These are phyloP conservation scores for Stevia rebaudiana DNA, from an alignment of 140 eudicot species.

Conservation along the genomic window DNA sequence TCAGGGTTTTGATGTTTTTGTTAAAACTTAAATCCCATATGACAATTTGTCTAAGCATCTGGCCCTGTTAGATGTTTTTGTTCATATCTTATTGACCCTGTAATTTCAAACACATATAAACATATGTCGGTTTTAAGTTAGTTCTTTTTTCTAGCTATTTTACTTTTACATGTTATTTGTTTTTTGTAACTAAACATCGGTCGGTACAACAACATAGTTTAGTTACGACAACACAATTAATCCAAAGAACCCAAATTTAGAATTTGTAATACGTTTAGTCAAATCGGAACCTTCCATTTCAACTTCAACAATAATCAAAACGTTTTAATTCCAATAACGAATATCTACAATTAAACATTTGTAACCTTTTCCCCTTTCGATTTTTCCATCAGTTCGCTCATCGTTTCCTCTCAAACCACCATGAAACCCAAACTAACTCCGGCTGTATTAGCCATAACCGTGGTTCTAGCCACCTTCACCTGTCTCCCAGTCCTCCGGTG, in stretches of 20 bases:
- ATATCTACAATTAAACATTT: slow-evolving; percentile 4
- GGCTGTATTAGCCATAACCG: slow-evolving; percentile 7
- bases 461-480: slow-evolving; percentile 6
- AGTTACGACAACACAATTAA: background rate
- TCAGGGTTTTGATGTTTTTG: too few relatives aligned
- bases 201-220: background rate
- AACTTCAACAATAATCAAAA: background rate
- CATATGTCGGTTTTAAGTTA: too few relatives aligned
- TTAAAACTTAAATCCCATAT: too few relatives aligned
- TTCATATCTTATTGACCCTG: too few relatives aligned
- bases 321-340: slow-evolving; percentile 1
- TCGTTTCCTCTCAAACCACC: slow-evolving; percentile 6
- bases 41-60: too few relatives aligned
- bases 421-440: slow-evolving; percentile 24
- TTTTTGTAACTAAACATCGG: background rate
- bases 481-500: slow-evolving; percentile 12
- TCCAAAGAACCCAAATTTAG: background rate
- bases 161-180: too few relatives aligned
- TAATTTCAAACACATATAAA: too few relatives aligned
- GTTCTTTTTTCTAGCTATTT: too few relatives aligned
- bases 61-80: too few relatives aligned
- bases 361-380: background rate
- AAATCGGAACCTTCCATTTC: slow-evolving; percentile 19
- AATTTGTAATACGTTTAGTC: background rate
- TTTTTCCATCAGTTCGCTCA: background rate